Evolutionary conservation across 2,329 filamentous ascomycete species (phyloP), one percentile per base, ranked within the genome.

Genomic region (Neofusicoccum cordaticola): DNA sequence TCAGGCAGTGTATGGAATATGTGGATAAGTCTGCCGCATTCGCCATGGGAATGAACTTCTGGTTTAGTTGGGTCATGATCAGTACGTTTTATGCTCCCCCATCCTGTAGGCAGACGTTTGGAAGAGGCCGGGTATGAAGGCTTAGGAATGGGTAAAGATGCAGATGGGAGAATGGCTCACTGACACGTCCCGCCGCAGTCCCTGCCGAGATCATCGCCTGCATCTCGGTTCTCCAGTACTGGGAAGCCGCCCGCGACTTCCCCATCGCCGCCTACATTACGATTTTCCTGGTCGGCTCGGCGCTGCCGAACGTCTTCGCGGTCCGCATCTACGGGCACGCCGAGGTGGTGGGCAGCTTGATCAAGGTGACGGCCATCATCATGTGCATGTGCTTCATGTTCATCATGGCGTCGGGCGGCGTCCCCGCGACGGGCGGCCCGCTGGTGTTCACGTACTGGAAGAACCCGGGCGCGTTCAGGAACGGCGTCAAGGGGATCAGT

Each of bases 241-340:
- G 67, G 47, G 73, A 77, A 73, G 81, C 39, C 5, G 39, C 35
- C 9, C 35, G 39, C 34, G 34, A 79, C 44, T 71, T 76, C 41
- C 74, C 74, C 1, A 73, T 71, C 63, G 80, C 82, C 68, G 82
- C 81, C 60, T 81, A 82, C 66, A 77, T 77, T 3, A 78, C 81
- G 44, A 76, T 82, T 4, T 81, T 78, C 67, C 82, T 78, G 78
- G 73, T 74, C 2, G 69, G 81, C 11, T 82, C 81, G 61, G 74
- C 80, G 52, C 68, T 66, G 2, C 70, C 81, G 4, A 79, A 76
- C 0, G 72, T 81, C 57, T 68, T 79, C 6, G 77, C 77, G 0
- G 73, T 80, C 17, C 48, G 79, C 35, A 75, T 82, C 19, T 85
- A 83, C 67, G 83, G 83, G 22, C 83, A 85, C 67, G 78, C 74